Evolutionary conservation across 441 rosid genomes (phyloP).

Genomic region (Gossypium schwendimanii): DNA sequence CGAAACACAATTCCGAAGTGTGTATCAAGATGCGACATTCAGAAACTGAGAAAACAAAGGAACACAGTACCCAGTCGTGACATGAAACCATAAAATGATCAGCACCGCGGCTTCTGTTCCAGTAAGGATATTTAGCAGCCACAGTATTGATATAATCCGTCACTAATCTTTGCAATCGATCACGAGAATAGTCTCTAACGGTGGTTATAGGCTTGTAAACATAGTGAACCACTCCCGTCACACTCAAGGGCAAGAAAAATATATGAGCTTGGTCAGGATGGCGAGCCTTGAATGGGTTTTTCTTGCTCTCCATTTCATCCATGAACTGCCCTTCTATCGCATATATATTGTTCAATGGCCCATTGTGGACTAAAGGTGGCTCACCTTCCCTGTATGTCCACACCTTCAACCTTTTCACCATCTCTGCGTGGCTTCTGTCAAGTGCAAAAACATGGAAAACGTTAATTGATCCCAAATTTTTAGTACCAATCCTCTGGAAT

Average conservation of each 20-base stretch:
- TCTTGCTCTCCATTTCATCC: conserved; percentile 30
- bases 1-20: too few relatives aligned
- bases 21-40: too few relatives aligned
- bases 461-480: neutral
- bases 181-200: conserved; percentile 27
- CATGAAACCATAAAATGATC: conserved; percentile 81
- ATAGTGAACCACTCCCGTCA: conserved; percentile 32
- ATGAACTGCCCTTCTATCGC: conserved; percentile 35
- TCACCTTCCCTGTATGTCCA: conserved; percentile 60
- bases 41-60: neutral
- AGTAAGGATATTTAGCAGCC: conserved; percentile 41
- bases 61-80: conserved; percentile 62
- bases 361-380: conserved; percentile 39
- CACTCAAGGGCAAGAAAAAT: conserved; percentile 53
- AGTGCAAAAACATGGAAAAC: neutral
- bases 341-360: conserved; percentile 30
- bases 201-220: conserved; percentile 41
- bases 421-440: conserved; percentile 51
- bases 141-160: conserved; percentile 46
- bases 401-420: conserved; percentile 53
- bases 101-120: conserved; percentile 68
- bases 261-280: conserved; percentile 49
- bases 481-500: too few relatives aligned
- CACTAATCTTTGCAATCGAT: conserved; percentile 29
- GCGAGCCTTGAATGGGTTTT: conserved; percentile 34